These are phyloP conservation scores for Fragaria nilgerrensis DNA, from an alignment of 306 rosid species.

Conservation along the genomic window DNA sequence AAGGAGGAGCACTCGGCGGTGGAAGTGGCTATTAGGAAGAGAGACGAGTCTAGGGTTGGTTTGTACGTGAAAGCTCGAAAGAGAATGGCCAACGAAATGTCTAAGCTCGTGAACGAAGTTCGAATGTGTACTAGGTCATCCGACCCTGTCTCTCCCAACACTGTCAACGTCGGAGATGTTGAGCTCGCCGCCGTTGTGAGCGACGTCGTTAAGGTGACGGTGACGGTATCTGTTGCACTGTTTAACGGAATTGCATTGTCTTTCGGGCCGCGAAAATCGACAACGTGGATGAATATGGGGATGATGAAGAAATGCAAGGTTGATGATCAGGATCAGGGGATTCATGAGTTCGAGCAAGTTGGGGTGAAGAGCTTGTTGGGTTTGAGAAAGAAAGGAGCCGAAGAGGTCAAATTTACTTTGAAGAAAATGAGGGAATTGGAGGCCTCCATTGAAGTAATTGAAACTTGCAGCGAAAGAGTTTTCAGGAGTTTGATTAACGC, in stretches of 20 bases:
- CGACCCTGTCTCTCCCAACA: background rate
- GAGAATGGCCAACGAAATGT: conserved; percentile 47
- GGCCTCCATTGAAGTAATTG: conserved; percentile 39
- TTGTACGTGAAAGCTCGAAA: conserved; percentile 45
- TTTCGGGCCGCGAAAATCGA: conserved; percentile 32
- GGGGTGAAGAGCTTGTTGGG: conserved; percentile 29
- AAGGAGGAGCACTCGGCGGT: conserved; percentile 66
- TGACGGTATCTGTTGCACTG: conserved; percentile 50
- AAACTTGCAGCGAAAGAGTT: conserved; percentile 46
- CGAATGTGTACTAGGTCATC: conserved; percentile 7
- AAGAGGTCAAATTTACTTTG: conserved; percentile 47
- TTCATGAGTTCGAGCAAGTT: conserved; percentile 40
- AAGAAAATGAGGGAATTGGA: conserved; percentile 72
- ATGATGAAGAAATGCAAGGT: conserved; percentile 13
- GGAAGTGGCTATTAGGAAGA: conserved; percentile 62
- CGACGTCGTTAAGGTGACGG: conserved; percentile 54
- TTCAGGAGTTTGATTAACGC: conserved; percentile 70
- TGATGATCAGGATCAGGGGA: conserved; percentile 22
- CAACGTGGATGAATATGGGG: conserved; percentile 29
- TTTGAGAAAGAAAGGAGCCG: conserved; percentile 52
- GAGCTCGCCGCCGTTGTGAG: conserved; percentile 47
- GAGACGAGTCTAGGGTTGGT: conserved; percentile 43
- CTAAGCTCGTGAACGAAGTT: conserved; percentile 45
- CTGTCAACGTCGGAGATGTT: conserved; percentile 31
- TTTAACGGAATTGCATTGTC: conserved; percentile 54